phyloP scores from a whole-genome alignment of 2,329 filamentous ascomycete genomes.

The Xylariales sp. region DNA sequence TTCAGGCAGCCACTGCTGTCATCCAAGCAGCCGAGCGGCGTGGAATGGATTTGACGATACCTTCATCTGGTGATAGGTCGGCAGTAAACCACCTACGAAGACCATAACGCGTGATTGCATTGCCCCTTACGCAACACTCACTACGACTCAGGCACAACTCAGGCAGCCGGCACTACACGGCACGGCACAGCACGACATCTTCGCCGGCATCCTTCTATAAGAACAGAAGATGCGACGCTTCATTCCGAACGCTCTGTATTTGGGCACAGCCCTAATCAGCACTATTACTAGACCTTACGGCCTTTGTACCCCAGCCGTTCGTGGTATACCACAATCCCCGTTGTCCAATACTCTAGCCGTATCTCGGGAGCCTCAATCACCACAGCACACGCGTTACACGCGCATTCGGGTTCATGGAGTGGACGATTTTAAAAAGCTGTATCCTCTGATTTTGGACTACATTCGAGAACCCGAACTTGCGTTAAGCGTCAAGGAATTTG shows the following conservation, averaged over 20 bases:
- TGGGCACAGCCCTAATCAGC: neutral
- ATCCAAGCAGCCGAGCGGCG: too few species aligned
- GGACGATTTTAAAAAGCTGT: conserved; percentile 16
- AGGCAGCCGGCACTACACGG: too few species aligned
- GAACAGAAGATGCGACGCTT: neutral
- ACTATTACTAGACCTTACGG: neutral
- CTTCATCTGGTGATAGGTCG: too few species aligned
- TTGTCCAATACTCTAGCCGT: neutral
- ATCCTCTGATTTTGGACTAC: conserved; percentile 26
- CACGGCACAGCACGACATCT: too few species aligned
- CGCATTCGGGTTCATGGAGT: conserved; percentile 18
- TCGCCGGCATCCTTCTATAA: neutral
- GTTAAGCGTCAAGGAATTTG: conserved; percentile 24
- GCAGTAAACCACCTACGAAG: too few species aligned
- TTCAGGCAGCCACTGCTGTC: too few species aligned
- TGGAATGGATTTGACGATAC: too few species aligned
- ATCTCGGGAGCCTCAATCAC: conserved; percentile 14
- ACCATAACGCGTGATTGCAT: too few species aligned
- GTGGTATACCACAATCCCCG: neutral
- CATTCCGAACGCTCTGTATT: neutral
- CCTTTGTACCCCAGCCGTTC: neutral
- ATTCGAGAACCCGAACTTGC: conserved; percentile 25
- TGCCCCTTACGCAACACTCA: too few species aligned
- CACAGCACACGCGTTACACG: conserved; percentile 15
- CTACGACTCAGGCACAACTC: too few species aligned